Evolutionary conservation across 345 rosid species (phyloP), one percentile per base, ranked within the genome.

Genomic region (Dimocarpus longan): DNA sequence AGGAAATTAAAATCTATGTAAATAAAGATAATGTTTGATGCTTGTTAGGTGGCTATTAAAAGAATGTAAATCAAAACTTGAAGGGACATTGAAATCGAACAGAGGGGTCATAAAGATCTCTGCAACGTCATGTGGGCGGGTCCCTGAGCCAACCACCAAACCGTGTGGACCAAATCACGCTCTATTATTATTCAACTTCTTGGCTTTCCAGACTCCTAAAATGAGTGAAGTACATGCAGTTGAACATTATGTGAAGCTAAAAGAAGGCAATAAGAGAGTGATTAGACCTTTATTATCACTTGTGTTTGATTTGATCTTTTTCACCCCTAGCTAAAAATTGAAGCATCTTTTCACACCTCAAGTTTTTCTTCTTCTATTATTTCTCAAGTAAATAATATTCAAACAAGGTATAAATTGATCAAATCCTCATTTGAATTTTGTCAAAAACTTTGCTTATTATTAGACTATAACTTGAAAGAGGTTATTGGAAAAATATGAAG

Each of bases 111-210:
- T 21, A 52, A 71, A 66, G 72, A 39, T 56, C 52, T 24, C 12
- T n/a, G 52, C n/a, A 32, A 52, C 71, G 69, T 75, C 8, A 73
- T 73, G 72, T 52, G 68, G 24, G 59, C 4, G 84, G 85, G 83
- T 40, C 85, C 86, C 82, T 59, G 18, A 73, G 81, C 79, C 86
- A 80, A 73, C 84, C 79, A 7, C 54, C 80, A 77, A 78, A 75
- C 68, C 82, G 82, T 75, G 84, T 82, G 87, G 85, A 82, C 89
- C 85, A 75, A 57, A 63, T 78, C 70, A 66, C 65, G 21, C 21
- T 21, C 71, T 28, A 64, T 37, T 68, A 64, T 63, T 13, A 66
- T 75, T 64, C 66, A 80, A 11, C 63, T 70, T 65, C 43, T 50
- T 40, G 60, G 40, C 76, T 65, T 62, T 62, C 69, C 0, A 13